phyloP scores from a whole-genome alignment of 257 asterid species.

The Ballota nigra region DNA sequence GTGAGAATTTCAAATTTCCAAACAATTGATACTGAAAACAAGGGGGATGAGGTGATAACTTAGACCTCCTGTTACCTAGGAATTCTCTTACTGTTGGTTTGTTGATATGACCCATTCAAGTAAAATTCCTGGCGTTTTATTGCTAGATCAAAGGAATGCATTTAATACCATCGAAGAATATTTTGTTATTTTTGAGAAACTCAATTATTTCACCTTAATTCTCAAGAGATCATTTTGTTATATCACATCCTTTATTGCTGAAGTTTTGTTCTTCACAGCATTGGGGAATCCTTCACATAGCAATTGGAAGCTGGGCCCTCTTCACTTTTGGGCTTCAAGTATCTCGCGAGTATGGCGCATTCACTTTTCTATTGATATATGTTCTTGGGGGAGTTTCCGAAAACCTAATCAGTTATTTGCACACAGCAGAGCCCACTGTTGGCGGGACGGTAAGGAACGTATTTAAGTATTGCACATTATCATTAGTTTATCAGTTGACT shows the following conservation, averaged over 20 bases:
- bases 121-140: not conserved
- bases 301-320: slow-evolving; percentile 70
- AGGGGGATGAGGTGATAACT: not conserved
- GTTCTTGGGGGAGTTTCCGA: slow-evolving; percentile 82
- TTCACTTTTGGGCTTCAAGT: slow-evolving; percentile 64
- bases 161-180: not conserved
- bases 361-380: slow-evolving; percentile 65
- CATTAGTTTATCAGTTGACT: not conserved
- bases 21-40: not conserved
- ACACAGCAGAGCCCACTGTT: slow-evolving; percentile 72
- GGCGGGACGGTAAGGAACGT: slow-evolving; percentile 68
- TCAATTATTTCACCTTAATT: not conserved
- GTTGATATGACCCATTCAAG: not conserved
- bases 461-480: not conserved
- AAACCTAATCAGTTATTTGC: slow-evolving; percentile 74
- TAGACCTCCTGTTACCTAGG: not conserved
- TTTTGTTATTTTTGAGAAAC: not conserved
- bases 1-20: not conserved
- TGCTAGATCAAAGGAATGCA: not conserved
- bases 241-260: not conserved
- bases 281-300: slow-evolving; percentile 64
- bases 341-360: slow-evolving; percentile 54
- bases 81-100: not conserved
- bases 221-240: not conserved
- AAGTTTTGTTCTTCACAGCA: slow-evolving; percentile 49